Evolutionary conservation across 441 rosid species (phyloP), one percentile per base, ranked within the genome.

Genomic region (Rhodomyrtus psidioides): DNA sequence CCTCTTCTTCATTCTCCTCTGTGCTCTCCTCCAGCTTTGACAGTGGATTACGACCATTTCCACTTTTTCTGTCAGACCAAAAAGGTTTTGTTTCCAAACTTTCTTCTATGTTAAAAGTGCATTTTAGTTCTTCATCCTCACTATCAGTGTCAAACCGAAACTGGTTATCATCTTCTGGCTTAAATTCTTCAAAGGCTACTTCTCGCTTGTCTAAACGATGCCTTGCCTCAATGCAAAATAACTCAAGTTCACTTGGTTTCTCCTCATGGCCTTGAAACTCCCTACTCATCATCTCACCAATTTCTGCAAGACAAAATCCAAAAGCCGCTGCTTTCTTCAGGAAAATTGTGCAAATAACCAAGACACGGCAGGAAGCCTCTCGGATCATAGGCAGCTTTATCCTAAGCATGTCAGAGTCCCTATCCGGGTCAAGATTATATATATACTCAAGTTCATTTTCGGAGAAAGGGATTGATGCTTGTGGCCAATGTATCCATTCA

Each of bases 401-500:
- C 82, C 89, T 87, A 27, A 84, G 89, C 87, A 87, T 84, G 26
- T 87, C 87, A 46, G 83, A 87, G 84, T 87, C 89, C 84, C 74
- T 24, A 70, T 82, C 42, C 3, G 87, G 89, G 70, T 84, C 87
- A 28, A 87, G 86, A 84, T 84, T 65, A 16, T 30, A 2, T 84
- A 87, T 87, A 82, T 87, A 87, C 57, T 21, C 74, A 28, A 87
- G 89, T 81, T 87, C 89, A 19, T 87, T 85, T 60, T 87, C 87
- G 23, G 89, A 87, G 85, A 87, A 87, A 59, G 89, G 89, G 42
- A 87, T 87, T 16, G 89, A 87, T 62, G 88, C 88, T 58, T 87
- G 89, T 55, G 89, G 87, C 89, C 89, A 87, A 76, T 84, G 88
- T 53, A 87, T 87, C 88, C 88, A 87, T 84, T 87, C 89, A 30